These are phyloP conservation scores for Shiraia bambusicola DNA, from an alignment of 2,329 filamentous ascomycete species.

Conservation along the genomic window DNA sequence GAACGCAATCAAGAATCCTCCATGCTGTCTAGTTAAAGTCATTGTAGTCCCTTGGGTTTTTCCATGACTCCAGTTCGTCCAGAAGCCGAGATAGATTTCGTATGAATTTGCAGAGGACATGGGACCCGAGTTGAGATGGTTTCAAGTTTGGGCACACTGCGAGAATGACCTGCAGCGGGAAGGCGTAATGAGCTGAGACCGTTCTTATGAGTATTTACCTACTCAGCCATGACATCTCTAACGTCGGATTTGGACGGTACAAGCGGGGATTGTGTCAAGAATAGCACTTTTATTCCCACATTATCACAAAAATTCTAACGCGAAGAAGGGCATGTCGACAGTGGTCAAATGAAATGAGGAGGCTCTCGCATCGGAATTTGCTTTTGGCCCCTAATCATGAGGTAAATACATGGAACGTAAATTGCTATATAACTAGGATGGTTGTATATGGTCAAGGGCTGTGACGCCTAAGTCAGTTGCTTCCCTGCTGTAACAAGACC, in stretches of 20 bases:
- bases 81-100: conserved; percentile 30
- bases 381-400: background rate
- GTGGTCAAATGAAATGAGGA: background rate
- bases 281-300: background rate
- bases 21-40: conserved; percentile 32
- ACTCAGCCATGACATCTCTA: background rate
- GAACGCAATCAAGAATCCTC: conserved; percentile 39
- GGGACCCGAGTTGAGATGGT: conserved; percentile 2
- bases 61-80: conserved; percentile 40
- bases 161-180: conserved; percentile 1
- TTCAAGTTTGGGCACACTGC: background rate
- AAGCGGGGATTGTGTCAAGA: background rate
- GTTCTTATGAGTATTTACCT: background rate
- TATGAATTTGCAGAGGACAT: conserved; percentile 5
- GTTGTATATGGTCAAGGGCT: background rate
- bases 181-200: background rate
- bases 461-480: background rate
- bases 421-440: background rate
- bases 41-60: conserved; percentile 34
- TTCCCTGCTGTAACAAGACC: background rate
- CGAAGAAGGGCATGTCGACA: background rate
- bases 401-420: background rate
- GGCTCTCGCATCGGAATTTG: background rate
- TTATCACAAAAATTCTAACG: background rate
- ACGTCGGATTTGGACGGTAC: background rate